Evolutionary conservation across 495 filamentous ascomycete genomes (phyloP), one percentile per base, ranked within the genome.

Genomic region (Ramalina peruviana): DNA sequence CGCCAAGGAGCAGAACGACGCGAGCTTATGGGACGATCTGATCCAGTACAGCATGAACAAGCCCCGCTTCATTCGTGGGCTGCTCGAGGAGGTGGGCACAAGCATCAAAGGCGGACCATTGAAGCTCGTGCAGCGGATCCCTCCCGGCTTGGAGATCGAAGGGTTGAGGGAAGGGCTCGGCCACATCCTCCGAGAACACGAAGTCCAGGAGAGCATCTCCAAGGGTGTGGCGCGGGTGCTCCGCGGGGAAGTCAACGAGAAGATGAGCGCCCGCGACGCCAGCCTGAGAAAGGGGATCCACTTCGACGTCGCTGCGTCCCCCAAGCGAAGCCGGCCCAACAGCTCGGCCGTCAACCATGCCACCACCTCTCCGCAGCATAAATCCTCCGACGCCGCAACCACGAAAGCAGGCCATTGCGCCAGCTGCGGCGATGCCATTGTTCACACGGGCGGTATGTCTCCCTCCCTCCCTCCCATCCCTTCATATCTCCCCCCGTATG

Each of bases 11-110:
- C 88, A 95, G 61, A 76, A 88, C 51, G 90, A 97, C 52, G 78
- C 79, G 0, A 85, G 90, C 56, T 74, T 98, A 0, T 98, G 92
- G 92, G 82, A 94, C 54, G 92, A 98, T 58, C 74, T 98, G 10
- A 79, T 98, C 19, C 78, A 88, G 51, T 96, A 96, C 67, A 83
- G 79, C 20, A 97, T 98, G 93, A 86, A 94, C 64, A 94, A 94
- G 55, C 92, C 92, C 0, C 75, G 75, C 13, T 98, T 98, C 67
- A 95, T 98, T 50, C 81, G 86, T 16, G 93, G 85, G 3, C 69
- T 98, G 7, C 76, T 98, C 2, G 86, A 95, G 54, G 87, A 96
- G 64, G 89, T 93, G 5, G 92, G 93, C 12, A 95, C 88, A 4
- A 76, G 86, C 4, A 89, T 97, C 46, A 33, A 33, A 33, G 30